Evolutionary conservation across 345 rosid species (phyloP).

Genomic region (Odontarrhena argentea): DNA sequence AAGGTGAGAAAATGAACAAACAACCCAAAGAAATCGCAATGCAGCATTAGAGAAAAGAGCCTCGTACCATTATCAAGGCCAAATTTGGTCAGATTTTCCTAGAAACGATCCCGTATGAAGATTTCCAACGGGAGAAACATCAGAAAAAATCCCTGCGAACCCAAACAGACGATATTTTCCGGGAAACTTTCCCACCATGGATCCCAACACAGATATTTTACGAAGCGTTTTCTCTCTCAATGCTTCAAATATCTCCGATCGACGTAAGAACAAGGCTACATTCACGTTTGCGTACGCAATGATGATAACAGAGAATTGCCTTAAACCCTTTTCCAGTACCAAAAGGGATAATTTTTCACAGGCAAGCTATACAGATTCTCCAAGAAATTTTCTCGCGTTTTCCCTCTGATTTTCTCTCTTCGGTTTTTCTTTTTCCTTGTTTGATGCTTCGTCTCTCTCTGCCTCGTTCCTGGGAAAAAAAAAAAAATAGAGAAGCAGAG

Average conservation of each 20-base stretch:
- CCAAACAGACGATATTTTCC: slow-evolving; percentile 24
- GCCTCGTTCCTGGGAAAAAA: slow-evolving; percentile 33
- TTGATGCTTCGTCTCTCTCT: slow-evolving; percentile 35
- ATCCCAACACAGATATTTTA: slow-evolving; percentile 17
- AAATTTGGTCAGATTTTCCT: slow-evolving; percentile 27
- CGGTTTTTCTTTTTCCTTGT: background rate
- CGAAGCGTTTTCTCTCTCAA: background rate
- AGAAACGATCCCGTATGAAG: slow-evolving; percentile 26
- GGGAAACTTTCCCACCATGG: slow-evolving; percentile 36
- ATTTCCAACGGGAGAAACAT: slow-evolving; percentile 34
- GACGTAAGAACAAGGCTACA: slow-evolving; percentile 22
- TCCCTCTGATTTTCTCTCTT: slow-evolving; percentile 21
- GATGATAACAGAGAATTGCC: background rate
- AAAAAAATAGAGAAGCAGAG: slow-evolving; percentile 29
- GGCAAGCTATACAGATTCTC: slow-evolving; percentile 15
- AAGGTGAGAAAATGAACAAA: background rate
- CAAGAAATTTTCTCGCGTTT: slow-evolving; percentile 29
- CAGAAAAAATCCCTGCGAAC: slow-evolving; percentile 7
- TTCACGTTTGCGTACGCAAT: slow-evolving; percentile 27
- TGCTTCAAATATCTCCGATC: slow-evolving; percentile 20
- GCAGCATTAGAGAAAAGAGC: slow-evolving; percentile 29
- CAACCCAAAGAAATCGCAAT: slow-evolving; percentile 9
- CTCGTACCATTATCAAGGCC: slow-evolving; percentile 36
- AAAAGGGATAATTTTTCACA: background rate
- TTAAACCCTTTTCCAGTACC: slow-evolving; percentile 21